Evolutionary conservation across 208 protist genomes (phyloP).

Genomic region (Chromosphaera perkinsii): DNA sequence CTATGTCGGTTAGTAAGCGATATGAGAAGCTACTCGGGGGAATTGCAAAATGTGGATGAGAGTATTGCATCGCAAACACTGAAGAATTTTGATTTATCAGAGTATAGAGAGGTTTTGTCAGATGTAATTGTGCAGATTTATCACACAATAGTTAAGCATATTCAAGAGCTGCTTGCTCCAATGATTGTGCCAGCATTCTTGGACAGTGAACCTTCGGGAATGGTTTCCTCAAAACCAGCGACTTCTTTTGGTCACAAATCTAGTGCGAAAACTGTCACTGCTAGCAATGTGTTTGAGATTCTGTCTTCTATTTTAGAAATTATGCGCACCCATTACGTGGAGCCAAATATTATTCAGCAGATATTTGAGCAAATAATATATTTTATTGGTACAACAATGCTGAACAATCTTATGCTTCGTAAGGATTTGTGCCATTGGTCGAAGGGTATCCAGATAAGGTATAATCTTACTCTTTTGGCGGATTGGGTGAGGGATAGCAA

Average conservation of each 20-base stretch:
- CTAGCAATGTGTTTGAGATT: too few species aligned
- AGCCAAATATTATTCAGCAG: conserved; percentile 2
- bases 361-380: conserved; percentile 13
- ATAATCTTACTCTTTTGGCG: conserved; percentile 11
- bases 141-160: conserved; percentile 1
- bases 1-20: too few species aligned
- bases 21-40: too few species aligned
- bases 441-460: conserved; percentile 7
- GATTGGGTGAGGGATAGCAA: not conserved
- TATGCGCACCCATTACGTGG: too few species aligned
- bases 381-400: not conserved
- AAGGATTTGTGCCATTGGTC: conserved; percentile 10
- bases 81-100: conserved; percentile 26
- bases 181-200: not conserved
- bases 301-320: too few species aligned
- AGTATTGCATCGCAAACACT: too few species aligned
- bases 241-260: too few species aligned
- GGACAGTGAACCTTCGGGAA: too few species aligned
- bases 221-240: too few species aligned
- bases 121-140: conserved; percentile 24
- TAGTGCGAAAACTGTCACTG: too few species aligned
- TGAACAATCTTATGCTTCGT: conserved; percentile 25
- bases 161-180: not conserved
- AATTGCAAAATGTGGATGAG: too few species aligned
- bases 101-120: conserved; percentile 5